Percentiles rank a stretch among this genome's conserved stretches.
These are phyloP conservation scores for Nemania serpens DNA, from an alignment of 2,329 filamentous ascomycete genomes.

Conservation along the genomic window DNA sequence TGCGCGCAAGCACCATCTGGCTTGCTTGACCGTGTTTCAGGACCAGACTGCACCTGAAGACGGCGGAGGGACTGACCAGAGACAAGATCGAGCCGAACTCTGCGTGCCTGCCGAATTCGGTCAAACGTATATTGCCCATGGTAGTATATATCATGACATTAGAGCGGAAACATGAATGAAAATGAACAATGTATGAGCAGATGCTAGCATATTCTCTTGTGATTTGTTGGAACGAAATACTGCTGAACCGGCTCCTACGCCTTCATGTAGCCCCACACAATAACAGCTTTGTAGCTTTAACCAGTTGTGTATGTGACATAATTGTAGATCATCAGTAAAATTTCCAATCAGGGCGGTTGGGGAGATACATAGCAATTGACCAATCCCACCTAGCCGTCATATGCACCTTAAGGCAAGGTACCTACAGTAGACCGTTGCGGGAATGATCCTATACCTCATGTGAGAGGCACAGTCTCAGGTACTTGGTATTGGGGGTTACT, in stretches of 20 bases:
- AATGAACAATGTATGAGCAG: conserved; percentile 27
- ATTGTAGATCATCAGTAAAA: neutral
- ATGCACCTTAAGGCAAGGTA: neutral
- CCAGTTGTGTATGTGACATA: neutral
- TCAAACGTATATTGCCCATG: conserved; percentile 17
- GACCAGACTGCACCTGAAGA: conserved; percentile 9
- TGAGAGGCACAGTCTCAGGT: neutral
- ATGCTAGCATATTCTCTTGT: neutral
- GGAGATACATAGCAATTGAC: conserved; percentile 19
- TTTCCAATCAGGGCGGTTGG: conserved; percentile 10
- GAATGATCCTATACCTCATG: neutral
- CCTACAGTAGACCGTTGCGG: neutral
- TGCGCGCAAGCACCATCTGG: conserved; percentile 12
- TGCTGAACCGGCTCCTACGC: neutral
- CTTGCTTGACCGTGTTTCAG: conserved; percentile 23
- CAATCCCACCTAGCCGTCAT: conserved; percentile 17
- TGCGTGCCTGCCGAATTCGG: conserved; percentile 20
- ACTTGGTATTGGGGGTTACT: no score
- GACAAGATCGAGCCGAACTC: conserved; percentile 14
- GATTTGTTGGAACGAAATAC: neutral
- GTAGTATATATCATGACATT: conserved; percentile 20
- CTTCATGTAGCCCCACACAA: neutral
- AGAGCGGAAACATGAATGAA: conserved; percentile 26
- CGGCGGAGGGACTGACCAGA: conserved; percentile 15
- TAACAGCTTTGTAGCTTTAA: neutral